phyloP scores from a whole-genome alignment of 163 green algal species.

The Botryococcus braunii region DNA sequence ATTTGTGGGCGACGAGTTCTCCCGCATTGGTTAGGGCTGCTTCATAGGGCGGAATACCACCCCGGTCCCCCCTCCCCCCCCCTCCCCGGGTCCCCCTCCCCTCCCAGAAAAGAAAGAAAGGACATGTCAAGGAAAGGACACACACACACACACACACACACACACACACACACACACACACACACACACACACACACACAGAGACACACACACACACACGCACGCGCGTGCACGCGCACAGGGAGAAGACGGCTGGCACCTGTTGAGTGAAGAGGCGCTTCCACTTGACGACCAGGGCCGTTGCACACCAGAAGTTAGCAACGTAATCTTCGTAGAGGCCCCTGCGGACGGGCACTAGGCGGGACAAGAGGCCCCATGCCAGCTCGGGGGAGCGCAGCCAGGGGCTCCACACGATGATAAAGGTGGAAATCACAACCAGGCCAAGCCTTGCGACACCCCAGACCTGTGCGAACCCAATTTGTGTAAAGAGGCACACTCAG shows the following conservation, averaged over 20 bases:
- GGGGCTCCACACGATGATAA: slow-evolving; percentile 71
- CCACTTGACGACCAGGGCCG: slow-evolving; percentile 81
- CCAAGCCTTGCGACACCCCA: no score
- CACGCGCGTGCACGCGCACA: background rate
- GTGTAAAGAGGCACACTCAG: no score
- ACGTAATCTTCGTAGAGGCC: slow-evolving; percentile 98
- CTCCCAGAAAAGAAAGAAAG: background rate
- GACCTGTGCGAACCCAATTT: no score
- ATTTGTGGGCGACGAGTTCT: background rate
- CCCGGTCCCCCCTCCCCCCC: no score
- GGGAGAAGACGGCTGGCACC: background rate
- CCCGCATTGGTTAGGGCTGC: background rate
- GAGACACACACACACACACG: background rate
- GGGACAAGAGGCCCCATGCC: slow-evolving; percentile 36
- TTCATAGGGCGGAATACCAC: background rate
- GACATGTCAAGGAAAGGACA: background rate
- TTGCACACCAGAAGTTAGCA: slow-evolving; percentile 93
- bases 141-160: background rate
- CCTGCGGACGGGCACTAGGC: slow-evolving; percentile 75
- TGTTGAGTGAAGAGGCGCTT: slow-evolving; percentile 36
- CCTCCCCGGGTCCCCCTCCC: no score
- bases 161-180: background rate
- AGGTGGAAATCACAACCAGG: slow-evolving; percentile 57
- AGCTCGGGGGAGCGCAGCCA: slow-evolving; percentile 43
- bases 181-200: background rate